A percentile compares a stretch with the other conserved stretches of the same genome.
Evolutionary conservation across 2,329 filamentous ascomycete species (phyloP).

Genomic region (Paraconiothyrium brasiliense): DNA sequence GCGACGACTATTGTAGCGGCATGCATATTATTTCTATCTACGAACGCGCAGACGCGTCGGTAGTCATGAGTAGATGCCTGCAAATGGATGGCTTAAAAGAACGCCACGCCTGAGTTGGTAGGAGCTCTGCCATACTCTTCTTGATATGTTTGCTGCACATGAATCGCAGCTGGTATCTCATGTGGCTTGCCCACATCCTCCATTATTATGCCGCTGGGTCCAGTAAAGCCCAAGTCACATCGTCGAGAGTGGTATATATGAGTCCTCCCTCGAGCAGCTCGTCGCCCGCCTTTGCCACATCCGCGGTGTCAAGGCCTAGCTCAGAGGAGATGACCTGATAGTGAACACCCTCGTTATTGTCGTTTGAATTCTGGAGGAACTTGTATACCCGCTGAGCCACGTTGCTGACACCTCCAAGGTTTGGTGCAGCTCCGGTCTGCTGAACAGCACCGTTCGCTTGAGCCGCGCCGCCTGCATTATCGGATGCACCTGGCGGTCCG

Average conservation of each 20-base stretch:
- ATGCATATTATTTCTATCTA: constrained; percentile 54
- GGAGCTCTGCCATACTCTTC: neutral
- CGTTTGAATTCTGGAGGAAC: constrained; percentile 71
- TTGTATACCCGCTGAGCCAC: constrained; percentile 78
- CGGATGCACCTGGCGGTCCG: constrained; percentile 65
- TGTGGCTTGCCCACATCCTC: neutral
- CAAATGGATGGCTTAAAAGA: neutral
- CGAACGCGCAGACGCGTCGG: constrained; percentile 41
- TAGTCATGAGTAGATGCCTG: constrained; percentile 15
- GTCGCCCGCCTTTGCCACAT: constrained; percentile 80
- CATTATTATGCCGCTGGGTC: constrained; percentile 57
- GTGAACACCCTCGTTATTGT: constrained; percentile 85
- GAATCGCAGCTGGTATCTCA: neutral
- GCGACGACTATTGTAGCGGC: constrained; percentile 52
- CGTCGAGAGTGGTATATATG: constrained; percentile 92
- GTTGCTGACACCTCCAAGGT: constrained; percentile 50
- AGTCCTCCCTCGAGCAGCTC: constrained; percentile 78
- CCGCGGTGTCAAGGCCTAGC: constrained; percentile 71
- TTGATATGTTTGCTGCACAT: neutral
- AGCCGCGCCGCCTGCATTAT: constrained; percentile 48
- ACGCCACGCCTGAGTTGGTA: neutral
- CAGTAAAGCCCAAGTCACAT: constrained; percentile 88
- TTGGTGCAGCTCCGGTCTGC: constrained; percentile 37
- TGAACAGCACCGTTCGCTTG: constrained; percentile 42
- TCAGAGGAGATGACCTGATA: constrained; percentile 77